These are phyloP conservation scores for Ustilago tritici DNA, from an alignment of 1,284 basidiomycete genomes.

Conservation along the genomic window DNA sequence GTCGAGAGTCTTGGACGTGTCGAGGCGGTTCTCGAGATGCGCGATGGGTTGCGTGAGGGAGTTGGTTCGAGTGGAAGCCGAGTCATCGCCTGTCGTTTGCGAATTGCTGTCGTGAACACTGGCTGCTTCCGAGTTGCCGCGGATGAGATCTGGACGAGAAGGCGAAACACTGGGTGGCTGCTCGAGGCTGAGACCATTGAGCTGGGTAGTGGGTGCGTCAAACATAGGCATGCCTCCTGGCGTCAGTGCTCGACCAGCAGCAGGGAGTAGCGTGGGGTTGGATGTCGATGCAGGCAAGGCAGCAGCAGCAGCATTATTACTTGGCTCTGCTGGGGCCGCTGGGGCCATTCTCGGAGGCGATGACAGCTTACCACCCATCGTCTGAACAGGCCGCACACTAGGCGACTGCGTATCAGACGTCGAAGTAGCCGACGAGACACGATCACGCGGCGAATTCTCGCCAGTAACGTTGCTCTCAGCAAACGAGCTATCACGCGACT, in stretches of 20 bases:
- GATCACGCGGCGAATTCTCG: slow-evolving; percentile 41
- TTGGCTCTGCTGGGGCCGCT: slow-evolving; percentile 9
- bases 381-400: slow-evolving; percentile 25
- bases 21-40: slow-evolving; percentile 84
- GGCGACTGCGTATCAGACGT: slow-evolving; percentile 39
- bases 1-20: slow-evolving; percentile 84
- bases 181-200: slow-evolving; percentile 33
- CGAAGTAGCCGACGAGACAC: slow-evolving; percentile 59
- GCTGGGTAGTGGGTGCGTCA: slow-evolving; percentile 25
- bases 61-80: slow-evolving; percentile 28
- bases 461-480: slow-evolving; percentile 50
- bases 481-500: slow-evolving; percentile 51
- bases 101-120: slow-evolving; percentile 37
- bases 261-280: slow-evolving; percentile 6
- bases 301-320: slow-evolving; percentile 11
- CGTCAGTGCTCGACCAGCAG: slow-evolving; percentile 25
- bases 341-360: slow-evolving; percentile 13
- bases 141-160: slow-evolving; percentile 33
- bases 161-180: slow-evolving; percentile 17
- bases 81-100: slow-evolving; percentile 21
- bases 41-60: slow-evolving; percentile 51
- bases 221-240: slow-evolving; percentile 28
- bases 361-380: slow-evolving; percentile 16
- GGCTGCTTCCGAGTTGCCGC: slow-evolving; percentile 39
- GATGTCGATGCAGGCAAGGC: slow-evolving; percentile 1